Evolutionary conservation across 495 filamentous ascomycete species (phyloP), one percentile per base, ranked within the genome.

Genomic region (Amorphotheca resinae): DNA sequence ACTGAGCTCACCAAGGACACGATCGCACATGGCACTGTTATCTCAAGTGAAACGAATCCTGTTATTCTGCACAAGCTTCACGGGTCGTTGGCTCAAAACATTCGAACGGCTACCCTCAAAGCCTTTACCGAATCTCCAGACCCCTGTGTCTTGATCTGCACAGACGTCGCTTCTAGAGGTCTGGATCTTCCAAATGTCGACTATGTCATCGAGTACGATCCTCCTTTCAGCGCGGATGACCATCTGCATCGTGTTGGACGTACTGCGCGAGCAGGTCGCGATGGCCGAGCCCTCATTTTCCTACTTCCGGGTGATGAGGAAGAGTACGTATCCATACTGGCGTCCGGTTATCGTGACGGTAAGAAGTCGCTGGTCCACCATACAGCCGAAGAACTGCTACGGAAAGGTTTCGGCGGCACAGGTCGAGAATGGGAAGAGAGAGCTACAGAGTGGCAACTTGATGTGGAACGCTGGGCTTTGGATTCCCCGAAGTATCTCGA

Each of bases 101-200:
- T 87, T 41, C 84, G 93, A 33, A 91, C 87, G 1, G 68, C 84
- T 2, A 94, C 91, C 0, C 74, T 98, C 7, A 66, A 74, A 33
- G 72, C 83, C 11, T 98, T 91, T 64, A 73, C 80, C 18, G 56
- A 57, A 30, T 77, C 70, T 45, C 67, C 65, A 2, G 68, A 81
- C 2, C 76, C 89, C 1, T 74, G 77, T 0, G 74, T 96, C 15
- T 73, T 98, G 41, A 72, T 98, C 53, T 93, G 86, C 56, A 96
- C 91, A 4, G 91, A 96, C 52, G 89, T 98, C 33, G 84, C 89
- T 15, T 88, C 91, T 15, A 84, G 91, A 41, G 91, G 91, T 55
- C 74, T 96, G 22, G 91, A 98, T 63, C 68, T 98, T 2, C 87
- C 89, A 1, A 88, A 93, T 33, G 82, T 96, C 30, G 91, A 98